Conservation (phyloP, 805 yeast species). For the Metschnikowia proteae region DNA sequence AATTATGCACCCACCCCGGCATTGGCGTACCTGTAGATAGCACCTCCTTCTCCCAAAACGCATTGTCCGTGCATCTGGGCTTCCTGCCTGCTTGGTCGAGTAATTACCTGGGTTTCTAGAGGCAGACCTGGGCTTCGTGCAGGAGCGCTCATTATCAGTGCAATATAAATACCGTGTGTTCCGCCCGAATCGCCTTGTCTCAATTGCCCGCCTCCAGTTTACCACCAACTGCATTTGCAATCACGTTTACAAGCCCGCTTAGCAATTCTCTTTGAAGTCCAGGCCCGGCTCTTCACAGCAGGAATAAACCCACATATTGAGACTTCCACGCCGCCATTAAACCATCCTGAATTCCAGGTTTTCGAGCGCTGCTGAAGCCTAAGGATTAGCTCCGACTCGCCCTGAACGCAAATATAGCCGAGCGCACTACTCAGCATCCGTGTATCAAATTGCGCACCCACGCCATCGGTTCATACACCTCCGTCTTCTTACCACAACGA, state of each 20-base stretch:
- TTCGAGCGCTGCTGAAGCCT: no score
- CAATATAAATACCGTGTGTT: not conserved
- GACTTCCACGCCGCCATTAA: no score
- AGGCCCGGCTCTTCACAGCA: no score
- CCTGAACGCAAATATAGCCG: not conserved
- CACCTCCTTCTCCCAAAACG: not conserved
- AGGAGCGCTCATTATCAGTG: not conserved
- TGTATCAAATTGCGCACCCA: not conserved
- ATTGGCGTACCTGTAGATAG: conserved; percentile 1
- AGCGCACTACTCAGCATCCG: conserved; percentile 1
- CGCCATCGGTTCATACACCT: not conserved
- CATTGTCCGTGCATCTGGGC: not conserved
- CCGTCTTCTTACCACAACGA: not conserved
- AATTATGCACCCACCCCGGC: not conserved
- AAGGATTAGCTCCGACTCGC: not conserved
- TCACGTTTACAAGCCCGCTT: no score
- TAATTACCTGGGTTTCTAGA: not conserved
- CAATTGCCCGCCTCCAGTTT: no score
- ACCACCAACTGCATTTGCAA: no score
- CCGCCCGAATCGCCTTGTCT: not conserved
- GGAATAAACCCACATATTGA: no score
- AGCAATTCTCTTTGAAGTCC: no score
- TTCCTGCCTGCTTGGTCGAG: no score
- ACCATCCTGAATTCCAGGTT: no score
- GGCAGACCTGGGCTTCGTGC: not conserved